A percentile compares a stretch with the other conserved stretches of the same genome.
phyloP scores from a whole-genome alignment of 2,329 filamentous ascomycete genomes.

The Fusarium nematophilum region DNA sequence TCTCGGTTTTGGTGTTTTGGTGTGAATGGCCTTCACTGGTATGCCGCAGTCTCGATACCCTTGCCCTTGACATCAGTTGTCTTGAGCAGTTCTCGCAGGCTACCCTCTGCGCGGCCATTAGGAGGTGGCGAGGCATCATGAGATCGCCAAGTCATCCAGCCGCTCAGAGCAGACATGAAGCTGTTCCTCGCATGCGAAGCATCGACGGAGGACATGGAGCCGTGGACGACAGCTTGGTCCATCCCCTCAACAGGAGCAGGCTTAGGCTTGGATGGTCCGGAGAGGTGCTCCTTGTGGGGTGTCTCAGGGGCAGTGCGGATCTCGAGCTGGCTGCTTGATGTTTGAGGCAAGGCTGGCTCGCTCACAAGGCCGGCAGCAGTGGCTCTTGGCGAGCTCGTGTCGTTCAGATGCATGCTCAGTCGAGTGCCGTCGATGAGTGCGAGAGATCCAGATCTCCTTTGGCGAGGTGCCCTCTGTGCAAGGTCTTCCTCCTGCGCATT shows the following conservation, averaged over 20 bases:
- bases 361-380: constrained; percentile 61
- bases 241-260: constrained; percentile 34
- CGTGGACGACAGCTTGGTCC: constrained; percentile 43
- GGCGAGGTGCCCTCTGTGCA: constrained; percentile 34
- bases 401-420: constrained; percentile 45
- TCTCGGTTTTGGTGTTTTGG: constrained; percentile 24
- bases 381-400: constrained; percentile 46
- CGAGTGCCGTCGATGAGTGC: constrained; percentile 53
- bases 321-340: constrained; percentile 63
- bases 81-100: constrained; percentile 64
- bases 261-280: constrained; percentile 26
- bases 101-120: constrained; percentile 65
- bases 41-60: constrained; percentile 39
- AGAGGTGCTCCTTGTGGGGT: constrained; percentile 35
- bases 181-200: constrained; percentile 41
- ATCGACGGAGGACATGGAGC: constrained; percentile 43
- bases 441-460: constrained; percentile 48
- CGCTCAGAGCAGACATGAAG: constrained; percentile 54
- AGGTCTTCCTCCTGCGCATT: constrained; percentile 37
- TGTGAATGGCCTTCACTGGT: constrained; percentile 4
- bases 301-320: constrained; percentile 53
- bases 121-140: constrained; percentile 36
- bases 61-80: constrained; percentile 51
- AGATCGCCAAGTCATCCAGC: constrained; percentile 60
- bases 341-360: constrained; percentile 67